phyloP scores from a whole-genome alignment of 768 basidiomycete species.

The Tulasnella sp. region DNA sequence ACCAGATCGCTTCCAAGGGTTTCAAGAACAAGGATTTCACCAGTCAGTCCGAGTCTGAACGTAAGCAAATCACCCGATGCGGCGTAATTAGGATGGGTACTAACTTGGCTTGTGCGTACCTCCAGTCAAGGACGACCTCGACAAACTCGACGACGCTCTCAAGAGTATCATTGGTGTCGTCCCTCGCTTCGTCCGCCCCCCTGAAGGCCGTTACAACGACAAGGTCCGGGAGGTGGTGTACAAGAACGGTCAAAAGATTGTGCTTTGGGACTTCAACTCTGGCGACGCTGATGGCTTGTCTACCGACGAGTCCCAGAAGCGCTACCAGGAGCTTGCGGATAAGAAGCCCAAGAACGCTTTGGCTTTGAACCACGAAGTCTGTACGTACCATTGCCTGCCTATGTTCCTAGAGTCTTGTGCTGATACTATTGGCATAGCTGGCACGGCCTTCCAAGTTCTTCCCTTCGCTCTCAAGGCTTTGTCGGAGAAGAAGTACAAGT shows the following conservation, averaged over 20 bases:
- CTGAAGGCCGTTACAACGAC: not conserved
- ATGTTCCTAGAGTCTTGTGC: no score
- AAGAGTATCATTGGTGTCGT: not conserved
- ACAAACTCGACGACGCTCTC: not conserved
- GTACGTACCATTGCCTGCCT: no score
- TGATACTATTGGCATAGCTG: no score
- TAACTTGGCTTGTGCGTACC: no score
- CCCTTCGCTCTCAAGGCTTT: not conserved
- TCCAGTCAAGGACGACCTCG: not conserved
- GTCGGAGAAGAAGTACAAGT: not conserved
- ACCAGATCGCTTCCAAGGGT: not conserved
- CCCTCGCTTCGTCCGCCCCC: constrained; percentile 1
- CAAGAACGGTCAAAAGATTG: not conserved
- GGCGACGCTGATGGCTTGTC: constrained; percentile 8
- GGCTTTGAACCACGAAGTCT: constrained; percentile 24
- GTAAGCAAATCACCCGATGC: not conserved
- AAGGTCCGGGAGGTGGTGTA: not conserved
- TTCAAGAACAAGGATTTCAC: not conserved
- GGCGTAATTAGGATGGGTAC: not conserved
- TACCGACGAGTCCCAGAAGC: constrained; percentile 7
- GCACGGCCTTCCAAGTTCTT: constrained; percentile 17
- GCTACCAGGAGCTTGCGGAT: not conserved
- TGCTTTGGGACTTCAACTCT: constrained; percentile 17
- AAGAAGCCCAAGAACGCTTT: constrained; percentile 1
- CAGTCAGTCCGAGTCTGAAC: not conserved